Percentiles rank a stretch among this genome's conserved stretches.
Conservation (phyloP, 352 stramenopile species). For the Globisporangium nagaii region DNA sequence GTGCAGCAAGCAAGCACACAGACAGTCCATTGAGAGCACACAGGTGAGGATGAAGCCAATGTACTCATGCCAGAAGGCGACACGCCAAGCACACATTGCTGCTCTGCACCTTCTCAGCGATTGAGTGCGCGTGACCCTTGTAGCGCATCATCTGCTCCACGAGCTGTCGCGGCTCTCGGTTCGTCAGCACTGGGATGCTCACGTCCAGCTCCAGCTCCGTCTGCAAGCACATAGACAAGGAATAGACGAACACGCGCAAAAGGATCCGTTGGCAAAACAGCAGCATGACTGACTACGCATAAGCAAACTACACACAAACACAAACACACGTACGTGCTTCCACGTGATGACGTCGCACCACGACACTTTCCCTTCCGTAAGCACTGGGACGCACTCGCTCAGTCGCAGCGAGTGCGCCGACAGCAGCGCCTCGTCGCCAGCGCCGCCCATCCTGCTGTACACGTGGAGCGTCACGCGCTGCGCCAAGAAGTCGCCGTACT, state of each 20-base stretch:
- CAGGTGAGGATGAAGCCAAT: no score
- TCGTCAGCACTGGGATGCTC: constrained; percentile 29
- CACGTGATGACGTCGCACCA: constrained; percentile 31
- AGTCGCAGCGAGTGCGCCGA: constrained; percentile 31
- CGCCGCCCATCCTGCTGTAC: neutral
- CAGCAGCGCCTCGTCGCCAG: no score
- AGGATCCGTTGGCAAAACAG: no score
- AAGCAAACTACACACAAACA: no score
- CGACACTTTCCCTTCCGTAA: constrained; percentile 30
- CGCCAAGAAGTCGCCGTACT: constrained; percentile 34
- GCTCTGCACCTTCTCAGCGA: constrained; percentile 45
- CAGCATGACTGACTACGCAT: neutral
- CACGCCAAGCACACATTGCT: no score
- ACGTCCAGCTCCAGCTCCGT: constrained; percentile 26
- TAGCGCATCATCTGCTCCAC: constrained; percentile 33
- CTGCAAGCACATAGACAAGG: no score
- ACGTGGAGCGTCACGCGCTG: constrained; percentile 36
- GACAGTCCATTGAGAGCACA: no score
- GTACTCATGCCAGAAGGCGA: no score
- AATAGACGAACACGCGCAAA: no score
- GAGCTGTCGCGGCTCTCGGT: constrained; percentile 37
- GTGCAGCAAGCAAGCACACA: no score
- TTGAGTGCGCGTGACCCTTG: constrained; percentile 24
- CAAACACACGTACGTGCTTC: constrained; percentile 29
- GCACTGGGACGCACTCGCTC: constrained; percentile 42